A percentile compares a stretch with the other conserved stretches of the same genome.
Conservation (phyloP, 2,329 filamentous ascomycete genomes). For the Curvularia lunata region DNA sequence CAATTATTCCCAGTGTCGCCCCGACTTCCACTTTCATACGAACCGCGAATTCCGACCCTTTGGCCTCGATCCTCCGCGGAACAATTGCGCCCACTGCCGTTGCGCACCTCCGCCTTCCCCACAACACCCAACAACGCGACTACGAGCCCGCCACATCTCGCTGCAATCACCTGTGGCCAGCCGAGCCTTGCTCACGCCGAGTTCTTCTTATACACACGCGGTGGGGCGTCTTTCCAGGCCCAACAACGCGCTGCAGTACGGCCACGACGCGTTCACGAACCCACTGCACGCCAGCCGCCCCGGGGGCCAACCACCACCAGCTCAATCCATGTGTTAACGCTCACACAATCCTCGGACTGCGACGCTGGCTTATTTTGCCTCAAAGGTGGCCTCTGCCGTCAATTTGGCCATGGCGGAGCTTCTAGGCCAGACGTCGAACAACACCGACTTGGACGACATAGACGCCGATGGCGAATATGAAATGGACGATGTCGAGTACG, state of each 20-base stretch:
- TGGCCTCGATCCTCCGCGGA: constrained; percentile 21
- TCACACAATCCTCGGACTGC: constrained; percentile 21
- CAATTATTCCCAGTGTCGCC: constrained; percentile 46
- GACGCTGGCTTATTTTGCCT: constrained; percentile 47
- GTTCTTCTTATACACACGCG: constrained; percentile 15
- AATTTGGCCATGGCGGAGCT: constrained; percentile 53
- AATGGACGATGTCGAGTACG: constrained; percentile 46
- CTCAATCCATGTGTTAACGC: constrained; percentile 35
- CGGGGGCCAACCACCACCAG: constrained; percentile 25
- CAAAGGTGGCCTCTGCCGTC: constrained; percentile 50
- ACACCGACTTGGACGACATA: constrained; percentile 42
- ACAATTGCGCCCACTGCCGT: constrained; percentile 34
- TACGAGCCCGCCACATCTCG: constrained; percentile 27
- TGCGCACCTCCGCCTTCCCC: constrained; percentile 31
- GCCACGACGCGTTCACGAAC: constrained; percentile 34
- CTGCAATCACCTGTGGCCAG: constrained; percentile 6
- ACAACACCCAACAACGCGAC: constrained; percentile 37
- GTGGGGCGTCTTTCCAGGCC: constrained; percentile 9
- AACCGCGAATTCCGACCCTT: constrained; percentile 41
- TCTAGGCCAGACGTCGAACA: constrained; percentile 44
- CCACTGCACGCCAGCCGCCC: constrained; percentile 37
- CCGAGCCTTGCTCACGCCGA: constrained; percentile 11
- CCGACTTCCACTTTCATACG: constrained; percentile 31
- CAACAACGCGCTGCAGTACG: constrained; percentile 37
- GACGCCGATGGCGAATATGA: constrained; percentile 51